These are phyloP conservation scores for Raffaelea albimanens DNA, from an alignment of 2,329 filamentous ascomycete species.

Conservation along the genomic window DNA sequence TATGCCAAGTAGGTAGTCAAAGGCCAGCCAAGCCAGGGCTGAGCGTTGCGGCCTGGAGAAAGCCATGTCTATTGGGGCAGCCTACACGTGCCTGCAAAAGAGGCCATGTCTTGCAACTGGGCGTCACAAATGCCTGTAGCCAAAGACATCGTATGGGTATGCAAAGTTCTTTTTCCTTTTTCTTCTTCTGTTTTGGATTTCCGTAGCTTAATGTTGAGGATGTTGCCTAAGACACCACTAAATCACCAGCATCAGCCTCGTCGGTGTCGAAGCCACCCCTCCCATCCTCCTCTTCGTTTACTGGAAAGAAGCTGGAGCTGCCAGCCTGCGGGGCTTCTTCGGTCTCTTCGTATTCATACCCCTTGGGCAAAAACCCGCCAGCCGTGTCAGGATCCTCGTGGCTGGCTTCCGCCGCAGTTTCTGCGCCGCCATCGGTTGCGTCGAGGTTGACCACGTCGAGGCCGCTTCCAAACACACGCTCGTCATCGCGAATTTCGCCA, in stretches of 20 bases:
- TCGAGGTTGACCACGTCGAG: conserved; percentile 17
- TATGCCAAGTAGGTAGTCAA: too few relatives aligned
- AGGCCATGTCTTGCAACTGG: too few relatives aligned
- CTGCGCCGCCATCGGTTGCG: conserved; percentile 13
- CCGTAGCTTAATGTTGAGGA: too few relatives aligned
- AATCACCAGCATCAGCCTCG: conserved; percentile 7
- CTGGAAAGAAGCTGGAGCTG: conserved; percentile 39
- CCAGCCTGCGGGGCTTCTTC: conserved; percentile 15
- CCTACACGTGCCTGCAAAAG: too few relatives aligned
- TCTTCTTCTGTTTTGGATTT: too few relatives aligned
- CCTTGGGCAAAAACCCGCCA: conserved; percentile 53
- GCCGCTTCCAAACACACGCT: conserved; percentile 41
- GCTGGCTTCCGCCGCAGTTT: background rate
- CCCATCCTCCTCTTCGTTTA: conserved; percentile 32
- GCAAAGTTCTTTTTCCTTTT: too few relatives aligned
- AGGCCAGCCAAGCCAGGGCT: too few relatives aligned
- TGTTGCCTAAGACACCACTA: background rate
- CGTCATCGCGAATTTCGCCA: conserved; percentile 46
- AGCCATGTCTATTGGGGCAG: too few relatives aligned
- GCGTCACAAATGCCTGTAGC: too few relatives aligned
- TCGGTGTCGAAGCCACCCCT: conserved; percentile 18
- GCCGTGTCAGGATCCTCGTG: conserved; percentile 40
- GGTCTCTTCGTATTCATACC: conserved; percentile 36
- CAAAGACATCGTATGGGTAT: too few relatives aligned
- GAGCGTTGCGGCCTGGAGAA: too few relatives aligned